Evolutionary conservation across 1,284 basidiomycete genomes (phyloP).

Genomic region (Ceratobasidium sp.): DNA sequence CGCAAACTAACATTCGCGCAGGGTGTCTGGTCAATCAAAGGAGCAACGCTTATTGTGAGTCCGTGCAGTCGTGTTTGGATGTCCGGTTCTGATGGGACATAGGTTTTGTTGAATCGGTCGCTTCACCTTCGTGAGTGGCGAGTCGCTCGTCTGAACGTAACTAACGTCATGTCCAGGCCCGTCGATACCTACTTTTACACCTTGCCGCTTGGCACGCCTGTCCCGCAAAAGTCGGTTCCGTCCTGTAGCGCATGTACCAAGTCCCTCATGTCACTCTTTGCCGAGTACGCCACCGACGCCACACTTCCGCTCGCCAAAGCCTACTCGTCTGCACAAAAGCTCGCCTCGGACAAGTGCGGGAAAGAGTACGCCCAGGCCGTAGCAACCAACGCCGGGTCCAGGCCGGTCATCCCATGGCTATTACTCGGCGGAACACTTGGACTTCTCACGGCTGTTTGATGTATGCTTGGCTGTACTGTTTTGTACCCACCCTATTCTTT

Average conservation of each 20-base stretch:
- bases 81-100: background rate
- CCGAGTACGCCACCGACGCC: constrained; percentile 37
- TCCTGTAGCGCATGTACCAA: constrained; percentile 42
- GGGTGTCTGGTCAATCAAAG: constrained; percentile 41
- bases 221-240: constrained; percentile 40
- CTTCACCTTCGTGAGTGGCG: constrained; percentile 24
- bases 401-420: background rate
- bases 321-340: constrained; percentile 35
- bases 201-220: constrained; percentile 37
- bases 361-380: constrained; percentile 33
- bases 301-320: constrained; percentile 36
- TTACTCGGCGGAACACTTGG: constrained; percentile 1
- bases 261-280: constrained; percentile 41
- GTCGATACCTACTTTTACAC: constrained; percentile 43
- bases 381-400: background rate
- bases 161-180: constrained; percentile 28
- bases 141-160: background rate
- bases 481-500: background rate
- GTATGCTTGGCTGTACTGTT: background rate
- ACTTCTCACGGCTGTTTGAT: constrained; percentile 1
- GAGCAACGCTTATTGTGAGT: constrained; percentile 42
- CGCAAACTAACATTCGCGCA: background rate
- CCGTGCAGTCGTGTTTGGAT: background rate
- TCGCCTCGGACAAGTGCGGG: constrained; percentile 35
- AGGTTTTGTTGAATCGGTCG: constrained; percentile 43